Conservation (phyloP, 257 asterid genomes). For the Solanum bulbocastanum region DNA sequence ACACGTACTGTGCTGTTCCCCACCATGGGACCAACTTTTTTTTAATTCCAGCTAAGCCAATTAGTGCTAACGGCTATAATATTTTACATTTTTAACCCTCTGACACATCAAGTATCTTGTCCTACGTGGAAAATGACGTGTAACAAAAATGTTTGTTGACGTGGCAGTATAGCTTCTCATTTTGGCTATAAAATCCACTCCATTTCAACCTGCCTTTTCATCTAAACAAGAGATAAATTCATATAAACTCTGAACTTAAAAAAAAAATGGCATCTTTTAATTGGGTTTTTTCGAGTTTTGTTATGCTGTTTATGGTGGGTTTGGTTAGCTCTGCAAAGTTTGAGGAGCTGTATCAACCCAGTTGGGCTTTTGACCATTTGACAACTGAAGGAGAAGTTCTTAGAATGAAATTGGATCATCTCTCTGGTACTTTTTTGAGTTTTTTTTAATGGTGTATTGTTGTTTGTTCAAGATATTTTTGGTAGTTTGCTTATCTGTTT, state of each 20-base stretch:
- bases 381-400: constrained; percentile 53
- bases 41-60: constrained; percentile 25
- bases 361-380: constrained; percentile 70
- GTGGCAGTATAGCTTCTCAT: constrained; percentile 34
- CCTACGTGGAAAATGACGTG: constrained; percentile 24
- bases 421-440: constrained; percentile 39
- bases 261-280: neutral
- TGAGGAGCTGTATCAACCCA: constrained; percentile 56
- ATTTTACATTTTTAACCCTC: neutral
- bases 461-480: neutral
- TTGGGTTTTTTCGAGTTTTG: neutral
- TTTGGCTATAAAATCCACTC: constrained; percentile 34
- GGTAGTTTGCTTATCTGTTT: neutral
- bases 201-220: neutral
- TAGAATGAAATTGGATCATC: constrained; percentile 58
- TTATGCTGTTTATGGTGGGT: constrained; percentile 11
- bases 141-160: neutral
- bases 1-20: constrained; percentile 25
- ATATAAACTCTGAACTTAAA: neutral
- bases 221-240: neutral
- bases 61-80: constrained; percentile 34
- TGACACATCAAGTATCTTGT: neutral
- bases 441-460: neutral
- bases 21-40: constrained; percentile 10
- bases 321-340: constrained; percentile 35